A percentile compares a stretch with the other conserved stretches of the same genome.
phyloP scores from a whole-genome alignment of 2,329 filamentous ascomycete genomes.

The Aspergillus sp. region DNA sequence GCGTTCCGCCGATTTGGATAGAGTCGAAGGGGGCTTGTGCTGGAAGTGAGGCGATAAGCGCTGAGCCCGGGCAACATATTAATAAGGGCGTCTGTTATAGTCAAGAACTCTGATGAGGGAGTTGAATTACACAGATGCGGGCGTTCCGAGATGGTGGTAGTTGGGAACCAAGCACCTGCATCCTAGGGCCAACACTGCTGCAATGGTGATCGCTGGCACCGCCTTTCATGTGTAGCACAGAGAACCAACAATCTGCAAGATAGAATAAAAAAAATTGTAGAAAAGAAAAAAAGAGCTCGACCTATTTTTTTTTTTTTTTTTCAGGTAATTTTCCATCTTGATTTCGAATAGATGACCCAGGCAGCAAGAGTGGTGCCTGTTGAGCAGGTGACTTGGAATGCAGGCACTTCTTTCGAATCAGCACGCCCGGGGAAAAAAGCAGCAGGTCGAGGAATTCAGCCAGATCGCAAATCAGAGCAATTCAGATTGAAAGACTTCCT shows the following conservation, averaged over 20 bases:
- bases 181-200: neutral
- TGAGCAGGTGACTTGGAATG: neutral
- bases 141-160: neutral
- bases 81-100: neutral
- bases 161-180: neutral
- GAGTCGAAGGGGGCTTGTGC: neutral
- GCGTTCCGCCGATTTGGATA: neutral
- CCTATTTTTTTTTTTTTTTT: no score
- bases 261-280: neutral
- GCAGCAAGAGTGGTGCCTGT: conserved; percentile 7
- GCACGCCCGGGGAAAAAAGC: neutral
- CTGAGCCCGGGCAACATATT: neutral
- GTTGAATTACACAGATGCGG: neutral
- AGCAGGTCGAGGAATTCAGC: neutral
- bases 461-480: neutral
- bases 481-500: neutral
- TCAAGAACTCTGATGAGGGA: neutral
- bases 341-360: neutral
- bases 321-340: neutral
- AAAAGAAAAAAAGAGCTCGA: no score
- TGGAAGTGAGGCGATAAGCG: neutral
- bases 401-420: neutral
- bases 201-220: neutral
- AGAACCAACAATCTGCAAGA: neutral
- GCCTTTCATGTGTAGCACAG: neutral